Evolutionary conservation across 169 alveolate genomes (phyloP).

Genomic region (Plasmodium vivax): DNA sequence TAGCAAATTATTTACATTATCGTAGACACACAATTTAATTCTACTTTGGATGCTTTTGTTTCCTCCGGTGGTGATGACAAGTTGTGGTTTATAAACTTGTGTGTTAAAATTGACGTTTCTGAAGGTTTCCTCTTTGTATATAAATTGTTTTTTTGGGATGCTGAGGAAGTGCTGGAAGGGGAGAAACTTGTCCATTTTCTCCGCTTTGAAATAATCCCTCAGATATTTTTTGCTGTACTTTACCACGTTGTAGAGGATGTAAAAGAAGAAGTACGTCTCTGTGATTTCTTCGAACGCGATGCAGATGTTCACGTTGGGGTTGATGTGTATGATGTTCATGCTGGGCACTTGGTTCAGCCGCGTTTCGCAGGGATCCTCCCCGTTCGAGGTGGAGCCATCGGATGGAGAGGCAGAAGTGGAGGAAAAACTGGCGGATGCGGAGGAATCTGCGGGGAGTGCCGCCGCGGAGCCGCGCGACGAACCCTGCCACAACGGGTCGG

Average conservation of each 20-base stretch:
- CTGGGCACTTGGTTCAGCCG: constrained; percentile 28
- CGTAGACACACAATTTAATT: constrained; percentile 72
- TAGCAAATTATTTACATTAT: constrained; percentile 65
- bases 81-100: constrained; percentile 36
- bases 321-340: constrained; percentile 69
- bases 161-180: constrained; percentile 62
- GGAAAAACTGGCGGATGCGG: not conserved
- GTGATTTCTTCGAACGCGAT: constrained; percentile 52
- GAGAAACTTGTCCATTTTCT: constrained; percentile 35
- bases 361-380: not conserved
- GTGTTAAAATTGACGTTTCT: constrained; percentile 69
- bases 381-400: not conserved
- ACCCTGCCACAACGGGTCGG: constrained; percentile 3
- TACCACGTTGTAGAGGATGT: constrained; percentile 42
- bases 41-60: constrained; percentile 45
- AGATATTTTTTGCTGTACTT: constrained; percentile 29
- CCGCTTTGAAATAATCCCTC: constrained; percentile 26
- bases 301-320: constrained; percentile 51
- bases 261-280: constrained; percentile 51
- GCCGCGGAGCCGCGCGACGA: not conserved
- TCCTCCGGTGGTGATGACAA: constrained; percentile 58
- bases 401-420: not conserved
- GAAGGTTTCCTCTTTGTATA: not conserved
- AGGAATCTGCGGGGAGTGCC: not conserved
- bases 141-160: constrained; percentile 15